Percentiles rank a stretch among this genome's conserved stretches.
Evolutionary conservation across 2,329 filamentous ascomycete genomes (phyloP).

Genomic region (Trichoderma sp.): DNA sequence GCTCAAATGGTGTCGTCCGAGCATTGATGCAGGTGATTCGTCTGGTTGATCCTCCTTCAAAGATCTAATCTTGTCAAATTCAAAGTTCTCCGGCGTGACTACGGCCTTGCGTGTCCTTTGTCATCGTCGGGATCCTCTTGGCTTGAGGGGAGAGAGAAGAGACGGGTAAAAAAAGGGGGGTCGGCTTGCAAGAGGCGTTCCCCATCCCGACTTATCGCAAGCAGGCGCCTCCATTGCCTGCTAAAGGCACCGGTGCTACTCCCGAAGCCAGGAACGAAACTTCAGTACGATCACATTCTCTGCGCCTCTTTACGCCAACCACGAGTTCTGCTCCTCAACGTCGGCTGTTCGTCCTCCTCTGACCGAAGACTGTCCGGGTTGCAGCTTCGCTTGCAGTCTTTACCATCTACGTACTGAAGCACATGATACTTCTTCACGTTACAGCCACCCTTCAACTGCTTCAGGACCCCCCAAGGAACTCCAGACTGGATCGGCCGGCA

Average conservation of each 20-base stretch:
- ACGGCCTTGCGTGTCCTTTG: slow-evolving; percentile 10
- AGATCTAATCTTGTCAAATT: slow-evolving; percentile 25
- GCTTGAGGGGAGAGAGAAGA: slow-evolving; percentile 3
- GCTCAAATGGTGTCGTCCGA: slow-evolving; percentile 25
- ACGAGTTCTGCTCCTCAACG: slow-evolving; percentile 1
- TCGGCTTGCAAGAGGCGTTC: neutral
- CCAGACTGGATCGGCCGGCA: slow-evolving; percentile 22
- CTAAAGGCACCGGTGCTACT: neutral
- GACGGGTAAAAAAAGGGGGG: slow-evolving; percentile 18
- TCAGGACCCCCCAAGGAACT: neutral
- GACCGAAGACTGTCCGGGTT: slow-evolving; percentile 11
- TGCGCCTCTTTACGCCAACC: slow-evolving; percentile 14
- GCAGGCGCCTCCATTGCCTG: slow-evolving; percentile 16
- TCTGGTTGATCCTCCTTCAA: slow-evolving; percentile 27
- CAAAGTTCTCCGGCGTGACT: slow-evolving; percentile 21
- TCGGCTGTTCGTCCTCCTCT: slow-evolving; percentile 2
- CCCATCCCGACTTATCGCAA: slow-evolving; percentile 7
- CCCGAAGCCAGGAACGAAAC: slow-evolving; percentile 8
- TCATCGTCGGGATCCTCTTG: slow-evolving; percentile 6
- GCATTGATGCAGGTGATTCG: slow-evolving; percentile 28
- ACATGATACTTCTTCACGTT: slow-evolving; percentile 23
- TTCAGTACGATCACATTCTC: slow-evolving; percentile 12
- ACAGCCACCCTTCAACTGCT: slow-evolving; percentile 18
- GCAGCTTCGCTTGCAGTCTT: slow-evolving; percentile 13
- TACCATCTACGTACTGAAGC: slow-evolving; percentile 22